phyloP scores from a whole-genome alignment of 495 filamentous ascomycete species.

The Recurvomyces mirabilis region DNA sequence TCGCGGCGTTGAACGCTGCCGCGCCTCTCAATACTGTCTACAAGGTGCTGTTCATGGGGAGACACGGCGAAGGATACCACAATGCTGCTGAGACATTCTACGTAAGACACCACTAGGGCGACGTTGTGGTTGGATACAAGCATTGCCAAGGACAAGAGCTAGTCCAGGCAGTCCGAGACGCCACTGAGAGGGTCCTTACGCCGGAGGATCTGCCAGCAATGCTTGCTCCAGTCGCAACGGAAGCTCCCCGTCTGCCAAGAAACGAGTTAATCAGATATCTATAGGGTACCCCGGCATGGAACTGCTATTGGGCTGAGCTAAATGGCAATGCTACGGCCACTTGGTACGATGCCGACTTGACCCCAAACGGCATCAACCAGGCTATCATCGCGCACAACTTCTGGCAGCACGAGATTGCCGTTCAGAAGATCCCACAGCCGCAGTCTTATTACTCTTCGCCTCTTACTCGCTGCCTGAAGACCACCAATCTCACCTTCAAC shows the following conservation, averaged over 20 bases:
- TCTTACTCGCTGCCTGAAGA: slow-evolving; percentile 54
- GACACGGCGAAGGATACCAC: slow-evolving; percentile 63
- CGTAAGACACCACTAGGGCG: too few relatives aligned
- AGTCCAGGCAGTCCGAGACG: too few relatives aligned
- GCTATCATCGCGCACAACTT: slow-evolving; percentile 51
- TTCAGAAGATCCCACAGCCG: slow-evolving; percentile 50
- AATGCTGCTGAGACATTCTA: slow-evolving; percentile 55
- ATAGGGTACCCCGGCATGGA: neutral
- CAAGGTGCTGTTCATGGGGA: slow-evolving; percentile 58
- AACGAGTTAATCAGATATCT: too few relatives aligned
- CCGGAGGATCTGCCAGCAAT: slow-evolving; percentile 31
- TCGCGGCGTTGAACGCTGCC: slow-evolving; percentile 42
- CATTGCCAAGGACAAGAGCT: too few relatives aligned
- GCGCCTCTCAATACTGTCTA: slow-evolving; percentile 42
- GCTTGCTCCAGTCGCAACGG: neutral
- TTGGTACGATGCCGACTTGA: slow-evolving; percentile 65
- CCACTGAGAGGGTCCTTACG: too few relatives aligned
- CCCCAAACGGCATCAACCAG: slow-evolving; percentile 46
- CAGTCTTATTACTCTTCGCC: slow-evolving; percentile 59
- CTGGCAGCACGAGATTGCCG: slow-evolving; percentile 45
- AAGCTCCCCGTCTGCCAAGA: too few relatives aligned
- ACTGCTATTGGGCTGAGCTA: slow-evolving; percentile 59
- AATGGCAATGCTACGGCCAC: slow-evolving; percentile 53
- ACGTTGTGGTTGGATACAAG: too few relatives aligned
- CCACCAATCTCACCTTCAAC: slow-evolving; percentile 50